These are phyloP conservation scores for Escovopsis sp. DNA, from an alignment of 2,329 filamentous ascomycete species.

Conservation along the genomic window DNA sequence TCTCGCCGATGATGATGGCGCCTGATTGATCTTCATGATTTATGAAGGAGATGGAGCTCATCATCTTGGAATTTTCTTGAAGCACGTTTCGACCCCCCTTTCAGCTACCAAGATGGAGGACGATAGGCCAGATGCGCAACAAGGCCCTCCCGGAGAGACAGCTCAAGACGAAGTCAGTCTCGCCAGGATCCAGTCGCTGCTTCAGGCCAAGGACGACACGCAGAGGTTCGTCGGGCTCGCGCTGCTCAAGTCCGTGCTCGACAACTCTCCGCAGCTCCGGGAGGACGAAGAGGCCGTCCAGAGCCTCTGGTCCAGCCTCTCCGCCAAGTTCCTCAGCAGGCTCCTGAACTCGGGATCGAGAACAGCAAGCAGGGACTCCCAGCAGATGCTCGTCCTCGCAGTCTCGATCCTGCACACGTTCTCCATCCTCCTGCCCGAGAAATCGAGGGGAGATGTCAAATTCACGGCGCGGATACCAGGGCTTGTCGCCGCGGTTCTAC, in stretches of 20 bases:
- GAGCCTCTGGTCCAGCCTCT: slow-evolving; percentile 44
- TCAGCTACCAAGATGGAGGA: slow-evolving; percentile 2
- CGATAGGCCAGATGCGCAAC: background rate
- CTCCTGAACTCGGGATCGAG: slow-evolving; percentile 39
- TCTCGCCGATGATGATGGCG: too few species aligned
- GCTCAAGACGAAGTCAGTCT: slow-evolving; percentile 11
- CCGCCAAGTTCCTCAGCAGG: slow-evolving; percentile 49
- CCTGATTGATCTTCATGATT: background rate
- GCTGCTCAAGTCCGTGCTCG: slow-evolving; percentile 49
- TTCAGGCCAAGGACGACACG: slow-evolving; percentile 49
- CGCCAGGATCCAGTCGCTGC: slow-evolving; percentile 38
- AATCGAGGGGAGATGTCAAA: slow-evolving; percentile 27
- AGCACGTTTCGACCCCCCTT: background rate
- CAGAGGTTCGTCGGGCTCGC: slow-evolving; percentile 54
- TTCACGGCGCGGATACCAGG: slow-evolving; percentile 38
- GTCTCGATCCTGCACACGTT: slow-evolving; percentile 51
- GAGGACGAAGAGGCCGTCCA: slow-evolving; percentile 30
- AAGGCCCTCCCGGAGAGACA: slow-evolving; percentile 2
- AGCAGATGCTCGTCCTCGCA: slow-evolving; percentile 48
- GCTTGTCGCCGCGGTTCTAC: slow-evolving; percentile 36
- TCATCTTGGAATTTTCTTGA: background rate
- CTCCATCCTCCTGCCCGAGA: slow-evolving; percentile 37
- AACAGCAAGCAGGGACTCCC: slow-evolving; percentile 27
- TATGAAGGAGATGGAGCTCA: background rate
- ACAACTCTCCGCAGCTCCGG: slow-evolving; percentile 40